Evolutionary conservation across 345 rosid genomes (phyloP), one percentile per base, ranked within the genome.

Genomic region (Salix brachista): DNA sequence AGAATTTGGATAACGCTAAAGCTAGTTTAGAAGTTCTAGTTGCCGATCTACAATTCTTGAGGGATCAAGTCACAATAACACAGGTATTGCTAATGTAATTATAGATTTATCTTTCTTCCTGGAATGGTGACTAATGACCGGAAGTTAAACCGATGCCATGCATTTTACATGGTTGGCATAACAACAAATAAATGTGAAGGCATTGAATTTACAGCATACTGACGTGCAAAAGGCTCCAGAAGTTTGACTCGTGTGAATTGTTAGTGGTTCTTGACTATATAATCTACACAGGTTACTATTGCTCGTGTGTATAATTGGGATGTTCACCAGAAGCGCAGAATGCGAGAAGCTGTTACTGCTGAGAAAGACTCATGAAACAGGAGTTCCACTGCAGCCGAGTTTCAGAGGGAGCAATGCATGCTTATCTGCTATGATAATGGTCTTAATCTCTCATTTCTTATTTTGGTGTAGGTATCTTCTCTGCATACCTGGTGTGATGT

Each of bases 11-110:
- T 23, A 96, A 93, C 81, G 97, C 99, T 74, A 96, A 88, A 89
- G 97, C 97, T 67, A 96, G 99, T 82, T 82, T 94, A 78, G 95
- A 90, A 87, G 98, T 90, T 77, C 97, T 96, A 68, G 75, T 94
- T 69, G 89, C 88, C 12, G 98, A 96, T 89, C 86, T 92, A 56
- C 98, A 90, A 67, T 94, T 96, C 83, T 85, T 91, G 85, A 89
- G 97, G 89, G 98, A 96, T 82, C 98, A 96, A 81, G 97, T 92
- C 82, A 94, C 97, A 68, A 89, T 92, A 83, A 94, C 98, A 62
- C 97, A 92, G 98, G 97, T 96, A 87, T 26, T 60, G 3, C 39
- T 70, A 9, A 25, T 72, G 13, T n/a, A 64, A 37, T 1, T 17
- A 21, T 62, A 50, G 58, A 9, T 6, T 50, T 60, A 6, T 66